phyloP scores from a whole-genome alignment of 495 filamentous ascomycete species.

The Copromyces sp. region DNA sequence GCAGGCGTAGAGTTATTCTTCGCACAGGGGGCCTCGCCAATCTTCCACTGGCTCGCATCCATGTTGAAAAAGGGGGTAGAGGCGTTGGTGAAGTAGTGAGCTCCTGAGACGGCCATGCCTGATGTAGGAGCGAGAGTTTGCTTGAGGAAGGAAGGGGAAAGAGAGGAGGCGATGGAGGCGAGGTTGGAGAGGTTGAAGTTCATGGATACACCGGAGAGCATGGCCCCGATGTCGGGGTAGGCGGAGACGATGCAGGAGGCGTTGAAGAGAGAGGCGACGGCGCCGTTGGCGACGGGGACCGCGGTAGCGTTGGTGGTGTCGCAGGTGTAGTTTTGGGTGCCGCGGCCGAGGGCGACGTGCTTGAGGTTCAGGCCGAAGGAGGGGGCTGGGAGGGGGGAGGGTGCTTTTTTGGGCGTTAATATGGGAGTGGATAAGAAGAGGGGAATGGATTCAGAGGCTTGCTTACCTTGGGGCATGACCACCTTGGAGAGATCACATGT shows the following conservation, averaged over 20 bases:
- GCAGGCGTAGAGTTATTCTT: slow-evolving; percentile 47
- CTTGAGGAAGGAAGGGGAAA: not conserved
- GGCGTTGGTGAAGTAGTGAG: slow-evolving; percentile 64
- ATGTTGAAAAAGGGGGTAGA: slow-evolving; percentile 75
- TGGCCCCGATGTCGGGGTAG: slow-evolving; percentile 50
- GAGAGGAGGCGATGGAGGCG: slow-evolving; percentile 13
- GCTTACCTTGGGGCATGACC: slow-evolving; percentile 35
- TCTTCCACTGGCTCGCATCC: slow-evolving; percentile 36
- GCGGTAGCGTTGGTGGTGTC: slow-evolving; percentile 43
- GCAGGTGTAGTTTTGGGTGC: slow-evolving; percentile 92
- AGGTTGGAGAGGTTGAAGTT: slow-evolving; percentile 37
- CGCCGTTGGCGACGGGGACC: slow-evolving; percentile 56
- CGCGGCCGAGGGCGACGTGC: slow-evolving; percentile 78
- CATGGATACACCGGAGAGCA: slow-evolving; percentile 46
- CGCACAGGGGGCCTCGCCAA: slow-evolving; percentile 52
- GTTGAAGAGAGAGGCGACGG: slow-evolving; percentile 81
- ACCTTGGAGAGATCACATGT: slow-evolving; percentile 43
- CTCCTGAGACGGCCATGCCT: slow-evolving; percentile 54
- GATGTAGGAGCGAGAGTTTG: slow-evolving; percentile 34
- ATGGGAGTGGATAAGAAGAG: not conserved
- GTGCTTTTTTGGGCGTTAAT: slow-evolving; percentile 25
- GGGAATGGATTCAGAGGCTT: not conserved
- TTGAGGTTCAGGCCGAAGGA: slow-evolving; percentile 47
- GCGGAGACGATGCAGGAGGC: slow-evolving; percentile 65
- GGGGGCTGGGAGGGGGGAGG: slow-evolving; percentile 44